Evolutionary conservation across 495 filamentous ascomycete species (phyloP), one percentile per base, ranked within the genome.

Genomic region (Tirmania nivea): DNA sequence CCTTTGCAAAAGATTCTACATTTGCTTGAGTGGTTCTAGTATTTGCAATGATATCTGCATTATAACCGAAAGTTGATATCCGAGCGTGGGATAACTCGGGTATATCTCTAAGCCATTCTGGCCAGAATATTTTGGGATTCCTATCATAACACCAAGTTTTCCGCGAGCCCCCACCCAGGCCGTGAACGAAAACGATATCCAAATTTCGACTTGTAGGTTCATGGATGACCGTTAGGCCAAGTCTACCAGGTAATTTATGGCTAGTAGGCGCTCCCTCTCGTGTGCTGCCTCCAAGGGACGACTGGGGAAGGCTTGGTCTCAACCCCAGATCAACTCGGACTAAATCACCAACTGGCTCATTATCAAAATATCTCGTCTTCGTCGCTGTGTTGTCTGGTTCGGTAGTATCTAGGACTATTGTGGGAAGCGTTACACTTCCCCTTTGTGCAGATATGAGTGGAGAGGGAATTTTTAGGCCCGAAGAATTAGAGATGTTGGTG

Each of bases 31-130:
- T 51, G 34, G 16, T 52, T 21, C 12, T 52, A 34, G 48, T 52
- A 9, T 37, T 52, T 3, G 56, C 50, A 12, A 50, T n/a, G 16
- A 59, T 52, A 34, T 66, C 54, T 8, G 68, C 63, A 49, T 69
- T 59, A 53, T 71, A 72, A 4, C 69, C 69, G 59, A 68, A 70
- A 11, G 51, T 65, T 37, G 66, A 63, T 16, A 70, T 67, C 10
- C 69, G 58, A 16, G 68, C 65, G 39, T 60, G 54, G 17, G 54
- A 36, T 34, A 71, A 37, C 39, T 70, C 66, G 5, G 39, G 39
- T n/a, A 50, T 31, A n/a, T 55, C 35, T 5, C 68, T 60, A 36
- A 71, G 62, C 69, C 69, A 70, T 52, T 60, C 56, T 34, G 69
- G 69, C 69, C 68, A 70, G 52, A 60, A 69, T 45, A 61, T 52